A percentile compares a stretch with the other conserved stretches of the same genome.
These are phyloP conservation scores for Lizonia empirigonia DNA, from an alignment of 2,329 filamentous ascomycete genomes.

Conservation along the genomic window DNA sequence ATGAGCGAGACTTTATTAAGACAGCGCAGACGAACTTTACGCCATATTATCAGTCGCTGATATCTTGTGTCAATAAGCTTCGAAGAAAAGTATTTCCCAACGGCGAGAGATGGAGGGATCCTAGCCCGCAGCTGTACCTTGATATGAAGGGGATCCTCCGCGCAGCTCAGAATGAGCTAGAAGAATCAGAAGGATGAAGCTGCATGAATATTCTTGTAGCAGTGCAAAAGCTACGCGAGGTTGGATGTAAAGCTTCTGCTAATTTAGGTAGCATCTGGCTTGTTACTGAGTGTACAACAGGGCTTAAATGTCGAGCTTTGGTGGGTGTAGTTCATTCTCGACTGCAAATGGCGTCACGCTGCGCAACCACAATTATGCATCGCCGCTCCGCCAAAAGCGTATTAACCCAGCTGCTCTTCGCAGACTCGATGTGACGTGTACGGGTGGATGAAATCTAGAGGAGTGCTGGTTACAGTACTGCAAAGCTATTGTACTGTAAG, in stretches of 20 bases:
- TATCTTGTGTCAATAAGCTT: conserved; percentile 49
- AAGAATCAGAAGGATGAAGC: neutral
- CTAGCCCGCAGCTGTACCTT: conserved; percentile 14
- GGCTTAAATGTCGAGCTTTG: neutral
- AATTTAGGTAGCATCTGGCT: neutral
- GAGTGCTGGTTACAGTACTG: too few relatives aligned
- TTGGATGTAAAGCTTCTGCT: neutral
- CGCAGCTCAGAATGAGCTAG: conserved; percentile 4
- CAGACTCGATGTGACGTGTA: too few relatives aligned
- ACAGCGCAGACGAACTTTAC: conserved; percentile 40
- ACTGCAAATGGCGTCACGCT: neutral
- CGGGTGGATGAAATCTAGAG: too few relatives aligned
- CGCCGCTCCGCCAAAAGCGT: neutral
- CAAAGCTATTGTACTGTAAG: too few relatives aligned
- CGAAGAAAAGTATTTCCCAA: conserved; percentile 46
- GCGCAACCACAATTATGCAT: too few relatives aligned
- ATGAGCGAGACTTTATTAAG: conserved; percentile 39
- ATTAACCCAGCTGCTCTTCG: neutral
- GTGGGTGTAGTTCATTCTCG: neutral
- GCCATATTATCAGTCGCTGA: conserved; percentile 45
- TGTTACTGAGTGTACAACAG: too few relatives aligned
- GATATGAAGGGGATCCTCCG: conserved; percentile 14
- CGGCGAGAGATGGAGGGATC: conserved; percentile 21
- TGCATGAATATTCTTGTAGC: neutral
- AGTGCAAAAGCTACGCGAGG: neutral